phyloP scores from a whole-genome alignment of 805 yeast genomes.

The Komagataella phaffii region DNA sequence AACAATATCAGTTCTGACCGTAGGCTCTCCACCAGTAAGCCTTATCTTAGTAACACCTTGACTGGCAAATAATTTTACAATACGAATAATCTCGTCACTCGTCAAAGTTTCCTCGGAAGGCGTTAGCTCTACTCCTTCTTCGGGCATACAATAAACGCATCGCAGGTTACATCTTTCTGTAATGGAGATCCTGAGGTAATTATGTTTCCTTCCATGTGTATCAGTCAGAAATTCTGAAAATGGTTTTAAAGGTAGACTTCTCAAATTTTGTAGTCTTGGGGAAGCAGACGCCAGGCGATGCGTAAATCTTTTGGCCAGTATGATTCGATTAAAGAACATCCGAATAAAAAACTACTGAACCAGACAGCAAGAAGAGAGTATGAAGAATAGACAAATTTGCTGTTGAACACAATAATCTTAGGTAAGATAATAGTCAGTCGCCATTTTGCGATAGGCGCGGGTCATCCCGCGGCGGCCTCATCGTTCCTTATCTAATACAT shows the following conservation, averaged over 20 bases:
- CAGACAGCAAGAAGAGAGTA: neutral
- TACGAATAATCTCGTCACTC: slow-evolving; percentile 26
- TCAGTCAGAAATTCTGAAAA: slow-evolving; percentile 31
- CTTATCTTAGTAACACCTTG: slow-evolving; percentile 39
- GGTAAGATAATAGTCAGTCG: neutral
- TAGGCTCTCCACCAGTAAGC: slow-evolving; percentile 45
- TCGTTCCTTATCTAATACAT: neutral
- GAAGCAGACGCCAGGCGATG: neutral
- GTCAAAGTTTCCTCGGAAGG: slow-evolving; percentile 26
- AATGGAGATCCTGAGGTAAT: slow-evolving; percentile 35
- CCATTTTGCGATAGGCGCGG: neutral
- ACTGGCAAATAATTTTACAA: slow-evolving; percentile 28
- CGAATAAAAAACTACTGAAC: neutral
- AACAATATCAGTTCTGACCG: slow-evolving; percentile 35
- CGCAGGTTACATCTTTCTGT: slow-evolving; percentile 36
- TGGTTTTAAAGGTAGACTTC: slow-evolving; percentile 4
- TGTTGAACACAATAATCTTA: neutral
- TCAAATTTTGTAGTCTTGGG: neutral
- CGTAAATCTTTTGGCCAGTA: neutral
- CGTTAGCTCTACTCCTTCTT: slow-evolving; percentile 36
- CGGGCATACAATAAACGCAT: slow-evolving; percentile 43
- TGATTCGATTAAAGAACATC: neutral
- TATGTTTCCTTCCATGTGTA: slow-evolving; percentile 28
- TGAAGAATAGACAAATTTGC: neutral
- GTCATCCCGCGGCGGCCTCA: neutral